Base-by-base conservation (phyloP, 768 basidiomycete species). In the Lactifluus volemus region DNA sequence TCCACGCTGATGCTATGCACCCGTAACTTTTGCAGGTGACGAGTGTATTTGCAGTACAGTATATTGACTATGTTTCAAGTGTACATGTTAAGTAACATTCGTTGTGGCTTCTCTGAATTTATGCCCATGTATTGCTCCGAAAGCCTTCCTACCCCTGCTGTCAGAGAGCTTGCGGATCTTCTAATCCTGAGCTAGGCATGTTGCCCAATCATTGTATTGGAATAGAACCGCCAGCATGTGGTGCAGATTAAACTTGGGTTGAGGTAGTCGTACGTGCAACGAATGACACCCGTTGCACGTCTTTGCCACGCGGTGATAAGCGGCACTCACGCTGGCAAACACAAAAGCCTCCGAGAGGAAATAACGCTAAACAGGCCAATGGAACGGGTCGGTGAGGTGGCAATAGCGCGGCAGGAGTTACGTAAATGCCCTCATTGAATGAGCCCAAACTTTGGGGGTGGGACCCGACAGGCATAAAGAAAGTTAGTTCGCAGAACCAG, bases 361-460 rank as follows among this genome's bases (percentile, higher is more conserved):
- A 79, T 84, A 45, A 77, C 68, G 53, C 69, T 74, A 65, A 76
- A 65, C 14, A 84, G 71, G 29, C 81, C 83, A 49, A 84, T 72
- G 44, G 67, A 55, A 3, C 25, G 25, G 25, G 81, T 79, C 21
- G 76, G 73, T 34, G 72, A 69, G 2, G 68, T 69, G 9, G 73
- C 67, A 32, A 75, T 80, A 45, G 70, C 69, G 34, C 70, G 75
- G 52, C 79, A 77, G 64, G 80, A 39, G 75, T 73, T 45, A 74
- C 77, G 57, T 84, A 84, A 30, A 80, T 78, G 66, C 25, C 25
- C 25, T 25, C 25, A 25, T 83, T 85, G 82, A 38, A 58, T 58
- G 53, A 45, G 5, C 38, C 9, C 38, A 38, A 32, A 39, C 36
- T 59, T 44, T 44, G 44, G 19, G n/a, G 44, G 34, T 19, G 54